These are phyloP conservation scores for Cladorrhinum samala DNA, from an alignment of 495 filamentous ascomycete species.

Conservation along the genomic window DNA sequence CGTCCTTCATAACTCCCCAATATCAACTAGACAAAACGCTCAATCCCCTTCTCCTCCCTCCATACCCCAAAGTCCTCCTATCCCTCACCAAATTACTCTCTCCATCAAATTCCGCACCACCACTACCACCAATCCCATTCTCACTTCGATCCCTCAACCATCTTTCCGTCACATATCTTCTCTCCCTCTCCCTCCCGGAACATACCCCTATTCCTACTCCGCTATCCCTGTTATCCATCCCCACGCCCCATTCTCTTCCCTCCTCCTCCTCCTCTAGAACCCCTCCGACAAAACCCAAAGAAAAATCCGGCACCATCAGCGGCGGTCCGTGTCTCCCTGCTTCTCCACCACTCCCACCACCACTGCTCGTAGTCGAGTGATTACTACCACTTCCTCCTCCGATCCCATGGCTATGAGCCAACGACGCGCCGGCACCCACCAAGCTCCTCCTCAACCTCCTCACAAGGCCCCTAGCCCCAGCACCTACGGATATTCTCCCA, in stretches of 20 bases:
- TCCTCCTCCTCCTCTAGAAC: too few relatives aligned
- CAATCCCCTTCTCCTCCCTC: neutral
- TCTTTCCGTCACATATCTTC: neutral
- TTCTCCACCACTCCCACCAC: too few relatives aligned
- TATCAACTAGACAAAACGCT: too few relatives aligned
- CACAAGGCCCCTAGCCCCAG: conserved; percentile 3
- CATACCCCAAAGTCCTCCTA: neutral
- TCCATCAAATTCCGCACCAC: neutral
- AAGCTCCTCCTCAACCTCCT: conserved; percentile 10
- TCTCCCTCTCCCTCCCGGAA: neutral
- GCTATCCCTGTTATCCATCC: too few relatives aligned
- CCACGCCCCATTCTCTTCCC: too few relatives aligned
- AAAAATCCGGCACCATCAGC: too few relatives aligned
- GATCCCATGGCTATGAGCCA: neutral
- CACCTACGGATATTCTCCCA: neutral
- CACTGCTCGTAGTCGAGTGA: too few relatives aligned
- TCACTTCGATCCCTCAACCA: too few relatives aligned
- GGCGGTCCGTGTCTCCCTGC: too few relatives aligned
- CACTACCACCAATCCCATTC: neutral
- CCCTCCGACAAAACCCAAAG: too few relatives aligned
- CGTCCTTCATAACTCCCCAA: neutral
- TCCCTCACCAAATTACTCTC: neutral
- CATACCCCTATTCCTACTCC: too few relatives aligned
- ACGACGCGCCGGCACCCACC: neutral
- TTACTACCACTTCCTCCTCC: too few relatives aligned